Conservation (phyloP, 805 yeast species). For the Cyberlindnera sargentensis region DNA sequence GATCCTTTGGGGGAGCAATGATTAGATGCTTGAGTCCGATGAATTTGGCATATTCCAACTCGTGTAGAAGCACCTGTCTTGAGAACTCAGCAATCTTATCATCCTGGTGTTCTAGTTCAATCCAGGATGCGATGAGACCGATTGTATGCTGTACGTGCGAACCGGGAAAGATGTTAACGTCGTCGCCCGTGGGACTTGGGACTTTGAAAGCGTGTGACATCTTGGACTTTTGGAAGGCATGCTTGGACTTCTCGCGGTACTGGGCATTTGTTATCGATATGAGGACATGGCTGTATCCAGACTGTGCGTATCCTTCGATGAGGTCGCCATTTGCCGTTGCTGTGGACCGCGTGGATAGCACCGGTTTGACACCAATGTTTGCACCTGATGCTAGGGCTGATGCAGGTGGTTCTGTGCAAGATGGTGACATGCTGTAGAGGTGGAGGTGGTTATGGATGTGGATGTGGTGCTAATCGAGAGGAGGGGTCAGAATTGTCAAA, state of each 20-base stretch:
- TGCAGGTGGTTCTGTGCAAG: slow-evolving; percentile 3
- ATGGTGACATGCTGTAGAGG: background rate
- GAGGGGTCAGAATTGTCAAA: too few relatives aligned
- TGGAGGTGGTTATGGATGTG: background rate
- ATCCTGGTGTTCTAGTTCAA: slow-evolving; percentile 56
- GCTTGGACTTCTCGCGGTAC: slow-evolving; percentile 38
- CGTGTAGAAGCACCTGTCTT: slow-evolving; percentile 49
- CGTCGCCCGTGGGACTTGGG: slow-evolving; percentile 34
- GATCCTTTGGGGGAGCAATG: slow-evolving; percentile 57
- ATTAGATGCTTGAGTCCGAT: slow-evolving; percentile 51
- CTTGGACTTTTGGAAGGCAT: slow-evolving; percentile 30
- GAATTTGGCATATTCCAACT: slow-evolving; percentile 50
- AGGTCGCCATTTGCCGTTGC: slow-evolving; percentile 25
- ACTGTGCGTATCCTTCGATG: slow-evolving; percentile 23
- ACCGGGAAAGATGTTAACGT: slow-evolving; percentile 38
- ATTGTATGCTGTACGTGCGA: slow-evolving; percentile 35
- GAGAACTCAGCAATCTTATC: slow-evolving; percentile 44
- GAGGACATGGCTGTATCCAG: slow-evolving; percentile 46
- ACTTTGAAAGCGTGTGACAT: slow-evolving; percentile 23
- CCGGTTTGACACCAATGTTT: slow-evolving; percentile 42
- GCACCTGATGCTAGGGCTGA: background rate
- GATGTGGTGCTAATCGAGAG: too few relatives aligned
- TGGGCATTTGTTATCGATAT: slow-evolving; percentile 47
- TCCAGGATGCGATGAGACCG: slow-evolving; percentile 61
- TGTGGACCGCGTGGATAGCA: slow-evolving; percentile 25